Conservation (phyloP, 2,329 filamentous ascomycete species). For the Cytospora leucostoma region DNA sequence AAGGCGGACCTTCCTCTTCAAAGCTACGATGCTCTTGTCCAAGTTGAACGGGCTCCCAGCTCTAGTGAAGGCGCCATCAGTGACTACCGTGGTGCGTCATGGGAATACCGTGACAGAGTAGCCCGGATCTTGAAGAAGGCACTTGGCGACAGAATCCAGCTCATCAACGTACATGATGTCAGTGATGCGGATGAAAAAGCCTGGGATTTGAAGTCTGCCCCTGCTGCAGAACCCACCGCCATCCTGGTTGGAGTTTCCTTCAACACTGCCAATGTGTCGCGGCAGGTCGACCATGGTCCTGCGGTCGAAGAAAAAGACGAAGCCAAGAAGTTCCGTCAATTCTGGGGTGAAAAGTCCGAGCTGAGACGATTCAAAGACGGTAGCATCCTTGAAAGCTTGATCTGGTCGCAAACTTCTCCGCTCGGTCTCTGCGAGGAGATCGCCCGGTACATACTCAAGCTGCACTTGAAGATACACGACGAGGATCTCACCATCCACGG, state of each 20-base stretch:
- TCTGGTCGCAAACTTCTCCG: conserved; percentile 71
- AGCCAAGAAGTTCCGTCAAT: conserved; percentile 77
- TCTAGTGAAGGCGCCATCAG: conserved; percentile 25
- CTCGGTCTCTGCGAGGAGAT: conserved; percentile 78
- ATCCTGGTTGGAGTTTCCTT: conserved; percentile 70
- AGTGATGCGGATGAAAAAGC: conserved; percentile 30
- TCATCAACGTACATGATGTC: conserved; percentile 57
- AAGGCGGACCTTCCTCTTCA: conserved; percentile 57
- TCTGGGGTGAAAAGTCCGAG: conserved; percentile 95
- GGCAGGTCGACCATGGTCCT: conserved; percentile 86
- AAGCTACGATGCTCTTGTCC: conserved; percentile 54
- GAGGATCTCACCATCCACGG: conserved; percentile 56
- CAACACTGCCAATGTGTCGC: conserved; percentile 69
- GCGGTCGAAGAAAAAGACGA: conserved; percentile 82
- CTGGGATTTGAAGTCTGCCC: conserved; percentile 51
- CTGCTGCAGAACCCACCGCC: conserved; percentile 31
- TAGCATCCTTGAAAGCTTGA: conserved; percentile 86
- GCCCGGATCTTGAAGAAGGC: conserved; percentile 69
- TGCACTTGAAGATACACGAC: conserved; percentile 65
- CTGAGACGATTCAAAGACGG: conserved; percentile 93
- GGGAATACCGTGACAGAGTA: conserved; percentile 56
- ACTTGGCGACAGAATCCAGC: conserved; percentile 70
- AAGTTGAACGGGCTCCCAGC: conserved; percentile 31
- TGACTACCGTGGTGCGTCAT: conserved; percentile 46
- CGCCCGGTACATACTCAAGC: conserved; percentile 66